Conservation (phyloP, 2,329 filamentous ascomycete species). For the Diaporthe velutina region DNA sequence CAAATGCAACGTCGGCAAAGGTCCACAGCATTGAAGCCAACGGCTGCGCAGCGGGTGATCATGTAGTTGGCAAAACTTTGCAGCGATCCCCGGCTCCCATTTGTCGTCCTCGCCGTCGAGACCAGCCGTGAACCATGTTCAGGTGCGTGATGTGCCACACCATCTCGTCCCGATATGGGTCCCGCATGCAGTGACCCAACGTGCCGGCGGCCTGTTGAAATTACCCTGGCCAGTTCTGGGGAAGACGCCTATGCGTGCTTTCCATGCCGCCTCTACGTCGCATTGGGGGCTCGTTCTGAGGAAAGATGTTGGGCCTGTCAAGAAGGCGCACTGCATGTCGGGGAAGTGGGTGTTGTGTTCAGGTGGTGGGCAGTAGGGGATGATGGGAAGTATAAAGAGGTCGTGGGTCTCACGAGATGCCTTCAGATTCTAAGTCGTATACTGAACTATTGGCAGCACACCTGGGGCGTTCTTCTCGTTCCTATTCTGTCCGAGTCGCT, state of each 20-base stretch:
- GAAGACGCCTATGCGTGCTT: no score
- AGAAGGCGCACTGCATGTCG: background rate
- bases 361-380: background rate
- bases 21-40: slow-evolving; percentile 16
- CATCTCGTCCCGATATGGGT: background rate
- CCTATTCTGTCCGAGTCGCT: background rate
- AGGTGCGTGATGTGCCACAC: slow-evolving; percentile 11
- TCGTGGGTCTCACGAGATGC: background rate
- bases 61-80: slow-evolving; percentile 5
- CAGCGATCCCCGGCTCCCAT: background rate
- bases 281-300: no score
- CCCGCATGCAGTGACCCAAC: slow-evolving; percentile 18
- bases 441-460: background rate
- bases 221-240: background rate
- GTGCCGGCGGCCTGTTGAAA: slow-evolving; percentile 25
- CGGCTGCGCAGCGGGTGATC: slow-evolving; percentile 14
- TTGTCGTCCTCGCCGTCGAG: background rate
- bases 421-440: no score
- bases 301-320: background rate
- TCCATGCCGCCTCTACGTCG: background rate
- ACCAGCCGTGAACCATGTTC: background rate
- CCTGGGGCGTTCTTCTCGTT: background rate
- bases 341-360: background rate
- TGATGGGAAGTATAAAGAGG: slow-evolving; percentile 2
- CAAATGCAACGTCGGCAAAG: slow-evolving; percentile 14